These are phyloP conservation scores for Aphanocladium album DNA, from an alignment of 2,329 filamentous ascomycete species.

Conservation along the genomic window DNA sequence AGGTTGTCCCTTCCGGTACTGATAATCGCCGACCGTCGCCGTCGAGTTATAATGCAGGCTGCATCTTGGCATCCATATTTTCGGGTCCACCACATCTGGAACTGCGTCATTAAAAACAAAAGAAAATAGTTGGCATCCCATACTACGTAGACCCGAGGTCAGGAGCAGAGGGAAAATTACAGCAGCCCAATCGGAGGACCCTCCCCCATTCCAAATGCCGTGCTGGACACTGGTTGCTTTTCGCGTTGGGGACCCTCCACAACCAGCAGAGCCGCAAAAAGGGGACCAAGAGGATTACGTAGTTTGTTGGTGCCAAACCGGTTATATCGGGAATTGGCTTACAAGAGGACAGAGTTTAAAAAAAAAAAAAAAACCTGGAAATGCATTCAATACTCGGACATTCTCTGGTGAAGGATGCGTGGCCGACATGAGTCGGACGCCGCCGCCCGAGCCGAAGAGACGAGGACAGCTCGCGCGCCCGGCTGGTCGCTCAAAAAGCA, in stretches of 20 bases:
- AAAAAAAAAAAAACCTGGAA: too few species aligned
- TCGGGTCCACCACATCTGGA: not conserved
- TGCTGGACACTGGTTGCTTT: not conserved
- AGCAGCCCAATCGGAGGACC: too few species aligned
- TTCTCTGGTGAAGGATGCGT: too few species aligned
- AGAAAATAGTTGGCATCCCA: not conserved
- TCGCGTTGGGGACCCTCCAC: not conserved
- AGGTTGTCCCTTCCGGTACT: too few species aligned
- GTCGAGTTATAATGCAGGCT: not conserved
- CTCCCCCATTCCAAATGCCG: conserved; percentile 7
- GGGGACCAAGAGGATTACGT: too few species aligned
- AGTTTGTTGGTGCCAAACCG: not conserved
- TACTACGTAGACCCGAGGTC: not conserved
- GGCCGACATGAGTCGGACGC: conserved; percentile 1
- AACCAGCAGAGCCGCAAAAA: not conserved
- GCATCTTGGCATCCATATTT: not conserved
- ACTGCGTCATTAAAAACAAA: conserved; percentile 5
- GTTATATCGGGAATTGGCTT: too few species aligned
- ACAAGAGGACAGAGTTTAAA: too few species aligned
- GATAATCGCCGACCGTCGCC: not conserved
- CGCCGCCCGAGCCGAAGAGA: conserved; percentile 2
- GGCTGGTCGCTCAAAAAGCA: not conserved
- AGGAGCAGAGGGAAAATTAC: not conserved
- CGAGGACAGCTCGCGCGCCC: not conserved
- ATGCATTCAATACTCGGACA: too few species aligned